These are phyloP conservation scores for Ploettnerulaceae sp. DNA, from an alignment of 2,329 filamentous ascomycete species.

Conservation along the genomic window DNA sequence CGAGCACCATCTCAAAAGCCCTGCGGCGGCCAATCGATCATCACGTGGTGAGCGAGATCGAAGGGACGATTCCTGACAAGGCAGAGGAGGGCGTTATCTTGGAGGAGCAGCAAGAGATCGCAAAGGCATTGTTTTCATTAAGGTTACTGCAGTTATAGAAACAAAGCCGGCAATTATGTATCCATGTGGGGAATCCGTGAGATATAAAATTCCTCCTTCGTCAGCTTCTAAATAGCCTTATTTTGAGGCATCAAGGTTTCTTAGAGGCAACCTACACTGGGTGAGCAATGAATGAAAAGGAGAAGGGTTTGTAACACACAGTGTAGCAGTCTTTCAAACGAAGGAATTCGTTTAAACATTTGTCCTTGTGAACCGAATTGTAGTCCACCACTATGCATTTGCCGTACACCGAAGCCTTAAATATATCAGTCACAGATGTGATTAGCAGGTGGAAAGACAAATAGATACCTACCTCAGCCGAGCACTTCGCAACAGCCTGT, in stretches of 20 bases:
- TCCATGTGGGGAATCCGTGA: no score
- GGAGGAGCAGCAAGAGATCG: slow-evolving; percentile 81
- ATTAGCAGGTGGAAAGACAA: no score
- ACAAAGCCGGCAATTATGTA: not conserved
- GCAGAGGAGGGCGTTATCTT: slow-evolving; percentile 60
- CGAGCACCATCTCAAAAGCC: slow-evolving; percentile 67
- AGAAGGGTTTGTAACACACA: slow-evolving; percentile 45
- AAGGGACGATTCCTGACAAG: slow-evolving; percentile 45
- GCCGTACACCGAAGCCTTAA: slow-evolving; percentile 76
- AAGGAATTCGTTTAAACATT: slow-evolving; percentile 82
- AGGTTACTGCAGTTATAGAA: slow-evolving; percentile 67
- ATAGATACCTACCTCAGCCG: slow-evolving; percentile 49
- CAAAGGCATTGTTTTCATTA: slow-evolving; percentile 75
- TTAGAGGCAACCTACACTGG: slow-evolving; percentile 46
- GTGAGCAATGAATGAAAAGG: slow-evolving; percentile 16
- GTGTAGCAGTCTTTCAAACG: slow-evolving; percentile 82
- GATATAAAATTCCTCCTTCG: no score
- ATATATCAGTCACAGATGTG: not conserved
- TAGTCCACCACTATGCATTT: slow-evolving; percentile 90
- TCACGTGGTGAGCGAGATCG: slow-evolving; percentile 54
- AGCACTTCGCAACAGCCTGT: slow-evolving; percentile 59
- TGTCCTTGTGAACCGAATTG: slow-evolving; percentile 84
- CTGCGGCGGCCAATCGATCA: slow-evolving; percentile 73
- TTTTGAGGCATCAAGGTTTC: slow-evolving; percentile 36
- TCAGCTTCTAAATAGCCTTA: no score